Evolutionary conservation across 345 rosid species (phyloP), one percentile per base, ranked within the genome.

Genomic region (Camelina sativa): DNA sequence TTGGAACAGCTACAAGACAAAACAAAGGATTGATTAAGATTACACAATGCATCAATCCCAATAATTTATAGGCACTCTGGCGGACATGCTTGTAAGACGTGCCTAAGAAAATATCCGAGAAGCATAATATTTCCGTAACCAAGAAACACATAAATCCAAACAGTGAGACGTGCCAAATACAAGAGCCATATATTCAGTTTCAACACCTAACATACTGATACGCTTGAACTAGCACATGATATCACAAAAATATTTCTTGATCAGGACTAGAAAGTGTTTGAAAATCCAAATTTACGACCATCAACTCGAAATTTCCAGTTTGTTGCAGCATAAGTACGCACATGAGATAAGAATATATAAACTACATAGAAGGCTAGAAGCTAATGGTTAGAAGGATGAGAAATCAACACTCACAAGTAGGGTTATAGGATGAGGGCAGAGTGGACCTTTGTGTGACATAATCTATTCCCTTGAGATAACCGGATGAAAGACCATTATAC

Each of bases 351-450:
- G 15, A 55, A 25, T n/a, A 20, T 30, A 19, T 30, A 41, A 34
- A 12, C 62, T 6, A 74, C 34, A 6, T 8, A 60, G 20, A 53
- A 76, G 34, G 46, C 70, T 69, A 43, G 8, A 76, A 62, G 71
- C 17, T 70, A 8, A 22, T 65, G 11, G 48, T 47, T 43, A 70
- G 38, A 63, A 37, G 64, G 43, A 59, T 12, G 63, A 43, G 38
- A 65, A 67, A 77, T 56, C 28, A 67, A 60, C 60, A 73, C 95
- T 83, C 83, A 87, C 95, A 85, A 53, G 91, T 78, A 82, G 78
- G 76, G 67, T 81, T 89, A 69, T 75, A 84, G 51, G 91, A 73
- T 35, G 96, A 70, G 65, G 84, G 68, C 62, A 74, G 72, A 5
- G 82, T 63, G 10, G 81, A 82, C 79, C 71, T 79, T 62, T 80